Evolutionary conservation across 257 asterid genomes (phyloP), one percentile per base, ranked within the genome.

Genomic region (Datura wrightii): DNA sequence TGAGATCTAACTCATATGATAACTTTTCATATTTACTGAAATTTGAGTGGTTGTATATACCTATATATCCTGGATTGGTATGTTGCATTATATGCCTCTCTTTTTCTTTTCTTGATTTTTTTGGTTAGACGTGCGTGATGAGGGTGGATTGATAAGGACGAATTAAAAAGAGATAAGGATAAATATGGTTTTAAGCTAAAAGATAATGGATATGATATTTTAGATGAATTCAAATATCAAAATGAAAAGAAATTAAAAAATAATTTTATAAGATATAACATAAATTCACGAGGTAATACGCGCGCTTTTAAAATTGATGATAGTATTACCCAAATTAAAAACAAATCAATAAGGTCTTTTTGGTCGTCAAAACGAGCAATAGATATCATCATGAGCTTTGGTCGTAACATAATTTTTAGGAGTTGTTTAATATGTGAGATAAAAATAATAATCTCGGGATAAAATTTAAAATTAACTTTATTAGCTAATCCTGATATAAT

Each of bases 211-310:
- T 1, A 11, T 11, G n/a, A 31, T 1, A 5, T 0, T 0, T 31
- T 5, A 11, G 2, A 0, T 0, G 9, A 63, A 11, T 2, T 4
- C 1, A 3, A 31, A 19, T 0, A 31, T 63, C 2, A 2, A 0
- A 5, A 24, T 0, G 4, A 0, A 2, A 10, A 62, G 31, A 18
- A n/a, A n/a, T 7, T 58, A 1, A 58, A 58, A 58, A 58, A 1
- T 58, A 24, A 62, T 24, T 24, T 24, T 62, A 10, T 2, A 31
- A 5, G 52, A 52, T 52, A 52, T 52, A 52, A 15, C 42, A 63
- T 24, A 24, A 24, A 24, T 24, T 24, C 1, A 24, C 31, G 31
- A 24, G 0, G 31, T 24, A 24, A 24, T 24, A 24, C 31, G 31
- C 1, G 31, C 31, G 31, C 31, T 24, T 24, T 24, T 24, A 24